Evolutionary conservation across 306 rosid species (phyloP).

Genomic region (Pterocarpus macrocarpus): DNA sequence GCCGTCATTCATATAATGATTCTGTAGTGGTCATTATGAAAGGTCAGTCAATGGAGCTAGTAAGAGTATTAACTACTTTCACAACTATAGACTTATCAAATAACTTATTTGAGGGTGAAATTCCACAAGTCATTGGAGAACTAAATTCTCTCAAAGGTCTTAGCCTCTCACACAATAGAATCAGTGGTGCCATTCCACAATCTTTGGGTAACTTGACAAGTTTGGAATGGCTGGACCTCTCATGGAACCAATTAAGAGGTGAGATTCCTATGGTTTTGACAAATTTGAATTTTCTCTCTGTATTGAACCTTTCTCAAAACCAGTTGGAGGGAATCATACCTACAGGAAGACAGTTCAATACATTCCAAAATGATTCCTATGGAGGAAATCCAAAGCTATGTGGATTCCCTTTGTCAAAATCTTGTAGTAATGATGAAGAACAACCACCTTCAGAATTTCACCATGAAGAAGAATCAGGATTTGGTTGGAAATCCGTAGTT

Average conservation of each 20-base stretch:
- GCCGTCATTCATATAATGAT: not conserved
- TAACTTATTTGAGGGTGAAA: constrained; percentile 47
- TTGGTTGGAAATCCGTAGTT: constrained; percentile 42
- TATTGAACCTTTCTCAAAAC: not conserved
- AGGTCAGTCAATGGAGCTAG: not conserved
- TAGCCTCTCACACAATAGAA: constrained; percentile 50
- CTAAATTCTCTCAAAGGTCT: constrained; percentile 44
- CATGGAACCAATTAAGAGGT: constrained; percentile 37
- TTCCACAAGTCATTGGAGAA: constrained; percentile 43
- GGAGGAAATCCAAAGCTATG: constrained; percentile 38
- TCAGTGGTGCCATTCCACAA: constrained; percentile 47
- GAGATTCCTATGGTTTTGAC: constrained; percentile 45
- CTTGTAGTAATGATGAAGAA: not conserved
- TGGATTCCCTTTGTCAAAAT: constrained; percentile 43
- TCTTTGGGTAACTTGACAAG: constrained; percentile 32
- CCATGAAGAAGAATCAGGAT: not conserved
- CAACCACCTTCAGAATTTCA: not conserved
- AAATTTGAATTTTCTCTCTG: constrained; percentile 29
- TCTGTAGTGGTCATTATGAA: constrained; percentile 38
- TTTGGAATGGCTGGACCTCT: constrained; percentile 55
- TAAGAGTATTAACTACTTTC: constrained; percentile 6
- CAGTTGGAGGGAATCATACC: constrained; percentile 49
- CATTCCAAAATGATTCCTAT: constrained; percentile 46
- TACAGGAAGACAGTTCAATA: constrained; percentile 43
- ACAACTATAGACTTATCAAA: constrained; percentile 48